These are phyloP conservation scores for Eucalyptus polyanthemos DNA, from an alignment of 345 rosid genomes.

Conservation along the genomic window DNA sequence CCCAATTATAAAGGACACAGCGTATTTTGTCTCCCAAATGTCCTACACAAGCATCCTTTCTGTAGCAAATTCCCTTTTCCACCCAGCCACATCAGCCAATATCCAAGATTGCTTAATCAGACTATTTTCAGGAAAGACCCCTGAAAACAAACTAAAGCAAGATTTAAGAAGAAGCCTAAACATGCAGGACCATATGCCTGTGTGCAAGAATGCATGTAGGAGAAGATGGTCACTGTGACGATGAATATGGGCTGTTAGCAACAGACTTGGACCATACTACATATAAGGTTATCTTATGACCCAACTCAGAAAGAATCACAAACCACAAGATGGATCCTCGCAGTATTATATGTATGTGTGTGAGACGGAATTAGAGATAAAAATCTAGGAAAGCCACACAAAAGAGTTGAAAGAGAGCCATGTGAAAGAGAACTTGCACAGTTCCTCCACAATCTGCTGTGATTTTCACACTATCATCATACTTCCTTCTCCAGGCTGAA, in stretches of 20 bases:
- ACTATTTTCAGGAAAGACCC: background rate
- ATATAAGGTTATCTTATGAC: background rate
- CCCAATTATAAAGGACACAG: background rate
- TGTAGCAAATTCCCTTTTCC: background rate
- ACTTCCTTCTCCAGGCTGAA: background rate
- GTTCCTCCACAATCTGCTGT: background rate
- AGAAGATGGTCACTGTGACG: background rate
- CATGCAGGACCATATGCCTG: background rate
- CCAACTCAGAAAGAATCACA: background rate
- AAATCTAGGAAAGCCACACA: background rate
- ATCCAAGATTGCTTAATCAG: background rate
- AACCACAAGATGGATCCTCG: background rate
- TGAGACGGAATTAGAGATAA: background rate
- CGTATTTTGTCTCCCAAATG: background rate
- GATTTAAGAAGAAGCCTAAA: background rate
- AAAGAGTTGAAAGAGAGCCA: background rate
- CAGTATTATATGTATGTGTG: accelerated
- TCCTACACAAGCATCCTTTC: background rate
- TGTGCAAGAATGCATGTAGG: background rate
- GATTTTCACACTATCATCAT: background rate
- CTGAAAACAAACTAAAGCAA: background rate
- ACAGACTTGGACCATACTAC: background rate
- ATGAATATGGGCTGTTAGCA: background rate
- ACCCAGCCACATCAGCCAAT: background rate
- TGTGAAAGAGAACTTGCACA: background rate